Evolutionary conservation across 192 early-diverging fungal species (phyloP), one percentile per base, ranked within the genome.

Genomic region (Coemansia brasiliensis): DNA sequence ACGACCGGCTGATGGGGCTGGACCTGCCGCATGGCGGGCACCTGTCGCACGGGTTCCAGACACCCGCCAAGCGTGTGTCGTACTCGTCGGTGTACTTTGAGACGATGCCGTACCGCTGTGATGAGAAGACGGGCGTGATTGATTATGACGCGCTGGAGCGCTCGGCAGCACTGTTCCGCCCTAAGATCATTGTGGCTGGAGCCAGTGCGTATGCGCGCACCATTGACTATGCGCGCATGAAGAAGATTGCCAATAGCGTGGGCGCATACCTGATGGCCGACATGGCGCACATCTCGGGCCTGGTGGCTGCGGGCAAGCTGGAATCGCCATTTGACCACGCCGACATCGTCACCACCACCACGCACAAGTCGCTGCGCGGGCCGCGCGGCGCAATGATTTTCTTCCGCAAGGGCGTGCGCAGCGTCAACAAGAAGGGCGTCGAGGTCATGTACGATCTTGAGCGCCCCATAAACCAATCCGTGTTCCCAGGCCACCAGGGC

Each of bases 401-500:
- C 75, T 99, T 87, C 88, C 87, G 96, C 59, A 93, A 93, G 71
- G 96, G 96, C 63, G 84, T 95, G 39, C 87, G 92, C 16, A 75
- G 66, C 38, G 81, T 87, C 55, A 88, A 92, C 81, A 94, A 95
- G 82, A 99, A 99, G 83, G 93, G 93, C 27, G 84, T 89, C 48
- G 83, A 85, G 72, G 87, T 88, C 42, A 61, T 82, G 61, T 99
- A 98, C 84, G 89, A 95, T 32, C 84, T 98, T n/a, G 95, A 97
- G 70, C 86, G 83, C 55, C 88, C 90, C 21, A 98, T 99, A 82
- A 99, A 99, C 80, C 83, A 85, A 56, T 92, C 92, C 15, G 96
- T 99, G 58, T 99, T 99, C 83, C 96, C 96, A 9, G 94, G 94
- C 37, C 95, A 96, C 79, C 96, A 99, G 82, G 96, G 96, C 65